Percentiles rank a stretch among this genome's conserved stretches.
Conservation (phyloP, 1,139 yeast genomes). For the Chernovozyma sophiae-reginae region DNA sequence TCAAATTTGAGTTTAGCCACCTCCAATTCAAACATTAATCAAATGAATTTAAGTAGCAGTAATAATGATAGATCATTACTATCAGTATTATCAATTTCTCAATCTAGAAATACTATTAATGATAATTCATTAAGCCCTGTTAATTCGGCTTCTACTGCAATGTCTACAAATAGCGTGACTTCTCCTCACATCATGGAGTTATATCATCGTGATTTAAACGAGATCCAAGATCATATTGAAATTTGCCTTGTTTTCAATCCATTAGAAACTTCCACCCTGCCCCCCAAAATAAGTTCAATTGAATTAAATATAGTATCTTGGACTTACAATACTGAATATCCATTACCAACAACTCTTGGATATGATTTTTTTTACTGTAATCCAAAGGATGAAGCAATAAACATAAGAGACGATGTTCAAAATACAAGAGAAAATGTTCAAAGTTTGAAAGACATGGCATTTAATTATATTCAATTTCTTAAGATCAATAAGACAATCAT, state of each 20-base stretch:
- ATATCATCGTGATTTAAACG: conserved; percentile 27
- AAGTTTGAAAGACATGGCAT: conserved; percentile 31
- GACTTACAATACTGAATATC: conserved; percentile 42
- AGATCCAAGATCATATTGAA: conserved; percentile 21
- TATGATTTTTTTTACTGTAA: conserved; percentile 42
- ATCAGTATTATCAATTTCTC: neutral
- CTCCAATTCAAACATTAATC: neutral
- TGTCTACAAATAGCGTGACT: conserved; percentile 5
- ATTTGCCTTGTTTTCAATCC: conserved; percentile 21
- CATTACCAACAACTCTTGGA: conserved; percentile 36
- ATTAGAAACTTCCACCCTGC: conserved; percentile 18
- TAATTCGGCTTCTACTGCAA: conserved; percentile 3
- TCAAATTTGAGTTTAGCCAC: neutral
- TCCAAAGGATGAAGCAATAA: conserved; percentile 14
- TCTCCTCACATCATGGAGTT: conserved; percentile 23
- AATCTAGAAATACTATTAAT: neutral
- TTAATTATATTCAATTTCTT: conserved; percentile 31
- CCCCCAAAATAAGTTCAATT: conserved; percentile 30
- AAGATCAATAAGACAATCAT: conserved; percentile 30
- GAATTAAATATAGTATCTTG: conserved; percentile 39
- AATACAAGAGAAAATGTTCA: conserved; percentile 36
- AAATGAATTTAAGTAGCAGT: neutral
- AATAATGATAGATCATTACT: neutral
- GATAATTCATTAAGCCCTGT: conserved; percentile 2
- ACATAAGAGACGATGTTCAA: conserved; percentile 25